Base-by-base conservation (phyloP, 1,284 basidiomycete species). In the Cutaneotrichosporon dermatis region DNA sequence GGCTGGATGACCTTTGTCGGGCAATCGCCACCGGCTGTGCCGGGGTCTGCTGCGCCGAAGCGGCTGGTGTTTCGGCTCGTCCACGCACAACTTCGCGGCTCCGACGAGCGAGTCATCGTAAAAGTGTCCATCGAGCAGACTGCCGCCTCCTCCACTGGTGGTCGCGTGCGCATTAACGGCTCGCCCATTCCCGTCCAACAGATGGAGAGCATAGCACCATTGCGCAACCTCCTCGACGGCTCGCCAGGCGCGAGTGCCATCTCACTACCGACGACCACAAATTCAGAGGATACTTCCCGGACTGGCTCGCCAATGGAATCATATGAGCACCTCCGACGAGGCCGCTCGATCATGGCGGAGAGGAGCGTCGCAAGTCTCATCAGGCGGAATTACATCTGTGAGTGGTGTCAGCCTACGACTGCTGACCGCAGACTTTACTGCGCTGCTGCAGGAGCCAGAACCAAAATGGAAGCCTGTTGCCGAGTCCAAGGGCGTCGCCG, bases 371-470 rank as follows among this genome's bases (percentile, higher is more conserved):
- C 90, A 9, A 86, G 89, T 12, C 82, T 93, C 60, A 89, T 98
- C 36, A 85, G 88, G 70, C 83, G 95, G 61, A 96, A 92, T 75
- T 99, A 99, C 75, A 97, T 98, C 61, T 95, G 76, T 78, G 43
- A 64, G 76, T 67, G 0, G 11, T 4, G 6, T 6, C 5, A 36
- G 11, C 6, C 11, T 11, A n/a, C n/a, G 4, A 2, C 6, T 10
- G 59, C 64, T 69, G 52, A 69, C 55, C 4, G 10, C 55, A 77
- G 76, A 99, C 77, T 99, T 99, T 75, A 95, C 94, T 1, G 96
- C 94, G 0, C 81, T 99, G 16, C 79, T 99, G 44, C 96, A 99
- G 77, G 96, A 99, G 72, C 96, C 96, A 0, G 94, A 98, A 75
- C 92, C 92, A 2, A 99, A 99, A 76, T 99, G 96, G 96, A 88